Evolutionary conservation across 495 filamentous ascomycete species (phyloP).

Genomic region (Jackrogersella multiformis): DNA sequence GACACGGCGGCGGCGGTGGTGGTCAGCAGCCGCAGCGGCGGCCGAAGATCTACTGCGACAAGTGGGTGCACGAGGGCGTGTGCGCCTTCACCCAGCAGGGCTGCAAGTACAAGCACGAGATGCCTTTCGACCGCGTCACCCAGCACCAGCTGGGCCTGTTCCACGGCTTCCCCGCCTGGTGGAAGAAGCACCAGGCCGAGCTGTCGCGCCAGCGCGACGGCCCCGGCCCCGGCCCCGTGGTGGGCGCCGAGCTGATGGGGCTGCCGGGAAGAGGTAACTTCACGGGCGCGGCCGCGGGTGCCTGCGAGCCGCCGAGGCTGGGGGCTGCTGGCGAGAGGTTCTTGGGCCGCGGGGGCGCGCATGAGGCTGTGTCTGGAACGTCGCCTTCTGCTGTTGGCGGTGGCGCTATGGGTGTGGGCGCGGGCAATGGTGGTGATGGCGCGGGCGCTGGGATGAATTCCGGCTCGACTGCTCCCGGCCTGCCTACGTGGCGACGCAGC

Average conservation of each 20-base stretch:
- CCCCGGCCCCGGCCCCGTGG: background rate
- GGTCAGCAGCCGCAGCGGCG: conserved; percentile 32
- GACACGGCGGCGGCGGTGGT: background rate
- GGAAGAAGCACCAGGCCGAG: conserved; percentile 60
- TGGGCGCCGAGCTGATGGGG: background rate
- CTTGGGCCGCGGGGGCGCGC: background rate
- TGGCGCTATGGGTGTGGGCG: background rate
- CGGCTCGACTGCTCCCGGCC: background rate
- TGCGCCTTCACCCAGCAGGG: conserved; percentile 88
- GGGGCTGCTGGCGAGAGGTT: too few relatives aligned
- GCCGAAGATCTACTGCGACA: conserved; percentile 80
- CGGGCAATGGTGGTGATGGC: background rate
- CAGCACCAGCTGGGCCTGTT: conserved; percentile 71
- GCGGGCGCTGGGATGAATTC: background rate
- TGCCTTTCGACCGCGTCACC: conserved; percentile 70
- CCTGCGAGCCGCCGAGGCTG: too few relatives aligned
- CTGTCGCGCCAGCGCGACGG: conserved; percentile 44
- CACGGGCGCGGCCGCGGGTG: too few relatives aligned
- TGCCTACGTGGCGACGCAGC: conserved; percentile 29
- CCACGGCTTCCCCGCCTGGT: conserved; percentile 62
- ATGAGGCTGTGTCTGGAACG: background rate
- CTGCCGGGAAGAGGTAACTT: too few relatives aligned
- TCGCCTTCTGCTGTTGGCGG: background rate
- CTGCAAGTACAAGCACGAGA: conserved; percentile 87
- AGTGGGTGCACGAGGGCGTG: conserved; percentile 84